These are phyloP conservation scores for Vanrija humicola DNA, from an alignment of 1,284 basidiomycete genomes.

Conservation along the genomic window DNA sequence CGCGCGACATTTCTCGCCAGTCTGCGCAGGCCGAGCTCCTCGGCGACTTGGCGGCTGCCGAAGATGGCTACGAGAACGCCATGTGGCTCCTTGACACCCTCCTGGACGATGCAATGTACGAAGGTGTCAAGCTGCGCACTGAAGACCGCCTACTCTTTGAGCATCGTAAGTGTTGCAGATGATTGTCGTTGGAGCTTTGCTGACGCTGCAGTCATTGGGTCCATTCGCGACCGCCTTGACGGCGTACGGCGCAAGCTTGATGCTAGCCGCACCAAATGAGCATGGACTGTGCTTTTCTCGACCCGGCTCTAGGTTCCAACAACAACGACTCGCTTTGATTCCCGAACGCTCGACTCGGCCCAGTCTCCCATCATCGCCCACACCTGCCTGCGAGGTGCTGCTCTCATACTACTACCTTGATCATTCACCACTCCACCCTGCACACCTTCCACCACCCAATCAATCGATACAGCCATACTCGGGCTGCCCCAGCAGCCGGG, in stretches of 20 bases:
- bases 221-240: constrained; percentile 17
- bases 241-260: constrained; percentile 19
- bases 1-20: constrained; percentile 66
- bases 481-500: too few species aligned
- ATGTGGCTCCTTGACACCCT: constrained; percentile 87
- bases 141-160: constrained; percentile 77
- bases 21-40: constrained; percentile 87
- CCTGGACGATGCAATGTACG: constrained; percentile 82
- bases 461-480: too few species aligned
- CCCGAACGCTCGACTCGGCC: too few species aligned
- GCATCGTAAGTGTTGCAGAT: constrained; percentile 59
- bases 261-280: neutral
- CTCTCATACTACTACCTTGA: too few species aligned
- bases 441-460: too few species aligned
- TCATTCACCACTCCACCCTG: too few species aligned
- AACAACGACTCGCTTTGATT: too few species aligned
- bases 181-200: neutral
- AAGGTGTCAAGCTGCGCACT: constrained; percentile 73
- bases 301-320: too few species aligned
- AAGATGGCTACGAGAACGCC: constrained; percentile 90
- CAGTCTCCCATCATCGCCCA: too few species aligned
- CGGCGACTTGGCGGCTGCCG: constrained; percentile 70
- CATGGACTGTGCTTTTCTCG: too few species aligned
- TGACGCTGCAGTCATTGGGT: constrained; percentile 10
- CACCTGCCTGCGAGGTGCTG: too few species aligned